A percentile compares a stretch with the other conserved stretches of the same genome.
phyloP scores from a whole-genome alignment of 2,329 filamentous ascomycete genomes.

The Pseudogymnoascus sp. region DNA sequence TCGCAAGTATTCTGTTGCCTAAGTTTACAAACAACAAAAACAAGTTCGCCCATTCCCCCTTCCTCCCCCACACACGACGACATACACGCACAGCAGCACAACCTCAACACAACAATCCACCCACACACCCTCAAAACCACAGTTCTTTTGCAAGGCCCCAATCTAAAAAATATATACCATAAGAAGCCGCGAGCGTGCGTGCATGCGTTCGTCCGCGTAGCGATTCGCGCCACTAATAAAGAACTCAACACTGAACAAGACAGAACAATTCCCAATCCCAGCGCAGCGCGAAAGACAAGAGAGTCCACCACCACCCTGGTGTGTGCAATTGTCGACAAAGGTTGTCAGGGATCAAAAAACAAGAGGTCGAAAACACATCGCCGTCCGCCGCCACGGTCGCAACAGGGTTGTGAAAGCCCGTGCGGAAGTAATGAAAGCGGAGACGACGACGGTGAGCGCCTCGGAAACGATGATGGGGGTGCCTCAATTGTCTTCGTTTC shows the following conservation, averaged over 20 bases:
- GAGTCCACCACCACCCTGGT: not conserved
- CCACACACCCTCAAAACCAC: not conserved
- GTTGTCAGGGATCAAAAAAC: not conserved
- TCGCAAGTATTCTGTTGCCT: not conserved
- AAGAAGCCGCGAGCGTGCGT: not conserved
- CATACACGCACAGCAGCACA: not conserved
- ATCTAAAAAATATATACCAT: constrained; percentile 6
- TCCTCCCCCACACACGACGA: not conserved
- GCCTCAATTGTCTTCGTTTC: constrained; percentile 1
- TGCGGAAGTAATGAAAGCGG: not conserved
- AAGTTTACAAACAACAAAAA: not conserved
- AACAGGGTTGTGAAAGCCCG: not conserved
- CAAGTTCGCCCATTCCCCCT: not conserved
- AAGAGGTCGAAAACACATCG: not conserved
- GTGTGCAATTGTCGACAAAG: not conserved
- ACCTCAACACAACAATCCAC: not conserved
- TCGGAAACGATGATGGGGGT: not conserved
- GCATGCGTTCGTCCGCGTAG: not conserved
- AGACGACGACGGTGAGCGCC: not conserved
- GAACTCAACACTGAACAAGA: not conserved
- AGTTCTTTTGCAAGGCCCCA: not conserved
- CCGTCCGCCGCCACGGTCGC: not conserved
- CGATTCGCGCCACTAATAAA: not conserved
- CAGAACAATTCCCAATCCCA: not conserved
- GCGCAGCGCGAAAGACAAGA: not conserved